Evolutionary conservation across 345 rosid genomes (phyloP).

Genomic region (Eucalyptus curtisii): DNA sequence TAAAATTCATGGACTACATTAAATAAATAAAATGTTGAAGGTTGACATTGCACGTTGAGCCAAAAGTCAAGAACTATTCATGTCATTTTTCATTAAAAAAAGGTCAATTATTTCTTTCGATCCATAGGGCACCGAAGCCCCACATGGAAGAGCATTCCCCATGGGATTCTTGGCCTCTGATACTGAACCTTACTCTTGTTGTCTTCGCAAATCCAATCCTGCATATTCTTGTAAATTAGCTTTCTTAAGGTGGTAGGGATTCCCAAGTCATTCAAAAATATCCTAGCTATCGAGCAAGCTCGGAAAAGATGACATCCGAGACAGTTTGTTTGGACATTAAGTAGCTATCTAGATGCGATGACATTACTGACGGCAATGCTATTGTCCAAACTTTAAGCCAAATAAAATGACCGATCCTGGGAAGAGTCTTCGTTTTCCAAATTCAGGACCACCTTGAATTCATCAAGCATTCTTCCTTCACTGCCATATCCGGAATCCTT

Average conservation of each 20-base stretch:
- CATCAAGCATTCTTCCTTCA: neutral
- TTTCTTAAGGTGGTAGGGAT: neutral
- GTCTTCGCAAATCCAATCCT: too few relatives aligned
- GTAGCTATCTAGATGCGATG: neutral
- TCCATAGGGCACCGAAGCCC: neutral
- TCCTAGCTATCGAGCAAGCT: neutral
- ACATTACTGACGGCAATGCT: neutral
- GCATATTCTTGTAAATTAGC: neutral
- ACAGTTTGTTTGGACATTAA: neutral
- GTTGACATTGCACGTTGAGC: rapidly evolving
- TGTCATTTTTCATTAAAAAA: neutral
- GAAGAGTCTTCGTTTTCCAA: neutral
- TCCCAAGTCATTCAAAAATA: neutral
- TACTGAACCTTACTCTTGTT: too few relatives aligned
- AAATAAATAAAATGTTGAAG: too few relatives aligned
- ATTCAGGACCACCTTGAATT: neutral
- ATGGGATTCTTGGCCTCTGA: neutral
- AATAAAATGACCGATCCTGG: neutral
- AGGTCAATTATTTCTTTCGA: neutral
- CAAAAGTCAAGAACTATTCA: rapidly evolving
- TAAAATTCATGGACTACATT: too few relatives aligned
- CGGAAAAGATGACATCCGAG: neutral
- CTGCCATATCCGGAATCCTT: neutral
- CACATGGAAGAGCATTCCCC: neutral
- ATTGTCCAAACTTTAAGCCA: neutral